Evolutionary conservation across 1,284 basidiomycete species (phyloP).

Genomic region (Chalciporus sp.): DNA sequence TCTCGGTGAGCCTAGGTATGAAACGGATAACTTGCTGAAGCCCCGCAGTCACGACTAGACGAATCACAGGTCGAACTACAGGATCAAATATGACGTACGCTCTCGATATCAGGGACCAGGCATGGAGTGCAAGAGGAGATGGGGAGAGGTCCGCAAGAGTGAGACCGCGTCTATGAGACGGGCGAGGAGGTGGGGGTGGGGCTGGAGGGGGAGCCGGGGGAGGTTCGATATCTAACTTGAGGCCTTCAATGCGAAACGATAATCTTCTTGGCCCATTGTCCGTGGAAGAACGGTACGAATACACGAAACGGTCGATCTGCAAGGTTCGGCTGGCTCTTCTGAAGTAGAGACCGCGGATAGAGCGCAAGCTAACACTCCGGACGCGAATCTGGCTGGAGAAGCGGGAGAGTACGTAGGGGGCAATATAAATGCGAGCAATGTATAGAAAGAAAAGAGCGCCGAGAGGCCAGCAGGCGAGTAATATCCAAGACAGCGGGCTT

Average conservation of each 20-base stretch:
- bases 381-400: slow-evolving; percentile 64
- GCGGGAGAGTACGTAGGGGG: slow-evolving; percentile 60
- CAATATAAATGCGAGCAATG: slow-evolving; percentile 62
- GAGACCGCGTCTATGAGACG: slow-evolving; percentile 44
- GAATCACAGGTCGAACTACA: slow-evolving; percentile 59
- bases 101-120: slow-evolving; percentile 48
- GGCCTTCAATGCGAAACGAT: slow-evolving; percentile 60
- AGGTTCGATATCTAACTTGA: slow-evolving; percentile 54
- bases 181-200: slow-evolving; percentile 17
- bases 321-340: slow-evolving; percentile 53
- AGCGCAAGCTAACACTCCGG: slow-evolving; percentile 71
- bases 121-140: slow-evolving; percentile 52
- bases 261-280: slow-evolving; percentile 51
- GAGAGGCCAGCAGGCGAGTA: slow-evolving; percentile 31
- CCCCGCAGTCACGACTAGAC: slow-evolving; percentile 51
- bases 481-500: slow-evolving; percentile 29
- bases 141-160: slow-evolving; percentile 56
- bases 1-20: slow-evolving; percentile 65
- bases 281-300: slow-evolving; percentile 51
- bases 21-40: slow-evolving; percentile 63
- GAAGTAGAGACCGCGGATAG: slow-evolving; percentile 73
- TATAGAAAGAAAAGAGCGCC: slow-evolving; percentile 54
- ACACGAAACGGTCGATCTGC: slow-evolving; percentile 67
- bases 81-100: slow-evolving; percentile 57
- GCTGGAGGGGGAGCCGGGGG: slow-evolving; percentile 18